Evolutionary conservation across 2,329 filamentous ascomycete genomes (phyloP).

Genomic region (Fusarium goolgardi): DNA sequence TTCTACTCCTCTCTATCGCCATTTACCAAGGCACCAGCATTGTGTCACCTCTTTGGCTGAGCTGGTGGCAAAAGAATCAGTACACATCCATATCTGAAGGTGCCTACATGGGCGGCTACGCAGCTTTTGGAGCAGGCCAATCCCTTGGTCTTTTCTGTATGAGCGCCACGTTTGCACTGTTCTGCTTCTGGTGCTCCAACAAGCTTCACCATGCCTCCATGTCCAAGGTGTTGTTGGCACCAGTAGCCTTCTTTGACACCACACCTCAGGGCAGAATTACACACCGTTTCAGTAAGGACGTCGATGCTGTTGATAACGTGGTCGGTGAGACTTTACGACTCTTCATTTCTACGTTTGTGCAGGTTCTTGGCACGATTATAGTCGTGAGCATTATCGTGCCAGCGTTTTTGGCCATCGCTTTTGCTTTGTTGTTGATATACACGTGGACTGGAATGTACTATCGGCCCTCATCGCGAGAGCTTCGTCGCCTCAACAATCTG

Average conservation of each 20-base stretch:
- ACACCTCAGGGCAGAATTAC: constrained; percentile 30
- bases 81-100: constrained; percentile 14
- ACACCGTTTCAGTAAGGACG: constrained; percentile 26
- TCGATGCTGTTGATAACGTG: constrained; percentile 30
- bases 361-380: constrained; percentile 22
- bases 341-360: constrained; percentile 26
- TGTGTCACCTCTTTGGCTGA: constrained; percentile 27
- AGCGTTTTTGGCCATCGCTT: constrained; percentile 16
- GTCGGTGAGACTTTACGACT: constrained; percentile 22
- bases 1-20: constrained; percentile 10
- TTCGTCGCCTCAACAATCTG: constrained; percentile 23
- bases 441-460: constrained; percentile 34
- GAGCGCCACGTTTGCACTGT: constrained; percentile 21
- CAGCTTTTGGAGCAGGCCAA: constrained; percentile 20
- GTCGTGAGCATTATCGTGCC: constrained; percentile 30
- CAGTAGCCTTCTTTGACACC: constrained; percentile 28
- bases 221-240: constrained; percentile 11
- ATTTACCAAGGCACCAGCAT: constrained; percentile 29
- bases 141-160: constrained; percentile 23
- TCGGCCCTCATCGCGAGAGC: constrained; percentile 14
- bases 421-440: constrained; percentile 8
- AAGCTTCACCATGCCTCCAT: constrained; percentile 22
- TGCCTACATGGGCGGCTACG: constrained; percentile 32
- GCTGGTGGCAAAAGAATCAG: constrained; percentile 30
- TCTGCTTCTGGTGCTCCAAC: constrained; percentile 36